Evolutionary conservation across 768 basidiomycete genomes (phyloP).

Genomic region (Naganishia vaughanmartiniae): DNA sequence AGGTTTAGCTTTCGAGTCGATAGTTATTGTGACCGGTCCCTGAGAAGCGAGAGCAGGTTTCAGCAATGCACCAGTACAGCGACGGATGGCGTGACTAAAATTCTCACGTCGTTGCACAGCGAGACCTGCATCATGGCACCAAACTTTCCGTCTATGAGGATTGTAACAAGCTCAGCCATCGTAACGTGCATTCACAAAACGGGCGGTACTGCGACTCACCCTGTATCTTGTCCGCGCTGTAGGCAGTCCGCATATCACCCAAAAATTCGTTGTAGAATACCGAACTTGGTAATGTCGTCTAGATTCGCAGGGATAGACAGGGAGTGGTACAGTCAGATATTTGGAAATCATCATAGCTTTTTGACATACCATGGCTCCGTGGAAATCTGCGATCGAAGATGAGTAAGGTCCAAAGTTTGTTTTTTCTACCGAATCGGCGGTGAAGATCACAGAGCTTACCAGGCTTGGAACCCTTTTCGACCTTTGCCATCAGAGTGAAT

Average conservation of each 20-base stretch:
- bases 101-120: constrained; percentile 68
- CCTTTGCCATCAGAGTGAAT: constrained; percentile 84
- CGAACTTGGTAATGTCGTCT: constrained; percentile 19
- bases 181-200: neutral
- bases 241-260: constrained; percentile 63
- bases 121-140: constrained; percentile 95
- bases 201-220: constrained; percentile 56
- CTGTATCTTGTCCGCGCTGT: constrained; percentile 73
- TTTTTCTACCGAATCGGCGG: neutral
- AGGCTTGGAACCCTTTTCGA: constrained; percentile 65
- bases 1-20: constrained; percentile 20
- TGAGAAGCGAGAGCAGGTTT: neutral
- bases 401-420: neutral
- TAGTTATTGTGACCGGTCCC: constrained; percentile 17
- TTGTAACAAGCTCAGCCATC: neutral
- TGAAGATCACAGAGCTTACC: constrained; percentile 28
- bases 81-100: no score
- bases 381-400: constrained; percentile 69
- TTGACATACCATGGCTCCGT: constrained; percentile 76
- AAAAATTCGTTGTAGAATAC: constrained; percentile 74
- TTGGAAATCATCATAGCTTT: neutral
- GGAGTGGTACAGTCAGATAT: no score
- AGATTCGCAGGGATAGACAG: neutral
- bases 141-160: constrained; percentile 75
- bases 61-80: neutral